These are phyloP conservation scores for Stylosanthes scabra DNA, from an alignment of 331 rosid genomes.

Conservation along the genomic window DNA sequence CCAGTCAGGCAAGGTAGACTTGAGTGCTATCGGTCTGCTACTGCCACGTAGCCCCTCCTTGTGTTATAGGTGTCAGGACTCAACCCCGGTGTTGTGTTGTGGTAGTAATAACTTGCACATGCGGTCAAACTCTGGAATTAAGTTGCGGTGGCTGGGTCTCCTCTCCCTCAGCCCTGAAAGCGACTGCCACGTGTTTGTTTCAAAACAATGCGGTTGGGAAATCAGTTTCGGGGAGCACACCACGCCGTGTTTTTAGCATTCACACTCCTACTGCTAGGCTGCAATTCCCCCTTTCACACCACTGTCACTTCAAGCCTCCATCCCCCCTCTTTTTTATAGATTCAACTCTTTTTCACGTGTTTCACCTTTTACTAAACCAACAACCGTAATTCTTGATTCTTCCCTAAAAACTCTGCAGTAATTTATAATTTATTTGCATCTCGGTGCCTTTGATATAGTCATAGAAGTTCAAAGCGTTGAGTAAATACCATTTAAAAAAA, in stretches of 20 bases:
- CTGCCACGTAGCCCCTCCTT: constrained; percentile 17
- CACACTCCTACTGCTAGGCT: background rate
- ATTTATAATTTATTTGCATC: too few relatives aligned
- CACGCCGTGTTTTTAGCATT: background rate
- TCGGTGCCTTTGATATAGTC: too few relatives aligned
- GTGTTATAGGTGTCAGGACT: constrained; percentile 17
- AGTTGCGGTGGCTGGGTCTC: background rate
- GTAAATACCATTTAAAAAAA: too few relatives aligned
- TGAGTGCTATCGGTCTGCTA: background rate
- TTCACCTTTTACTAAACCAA: background rate
- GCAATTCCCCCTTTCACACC: background rate
- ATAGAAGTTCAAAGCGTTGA: too few relatives aligned
- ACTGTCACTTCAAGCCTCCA: too few relatives aligned
- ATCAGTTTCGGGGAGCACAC: constrained; percentile 3
- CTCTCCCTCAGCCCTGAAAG: background rate
- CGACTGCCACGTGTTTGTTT: constrained; percentile 22
- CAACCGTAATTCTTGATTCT: background rate
- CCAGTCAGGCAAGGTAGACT: background rate
- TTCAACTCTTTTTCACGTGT: background rate
- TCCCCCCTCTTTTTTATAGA: too few relatives aligned
- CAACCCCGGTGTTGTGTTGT: background rate
- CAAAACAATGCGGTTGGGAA: too few relatives aligned
- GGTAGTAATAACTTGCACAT: background rate
- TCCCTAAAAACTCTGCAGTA: too few relatives aligned
- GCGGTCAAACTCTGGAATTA: constrained; percentile 24